Base-by-base conservation (phyloP, 371 early-diverging fungal genomes). In the Chytridiales sp. region DNA sequence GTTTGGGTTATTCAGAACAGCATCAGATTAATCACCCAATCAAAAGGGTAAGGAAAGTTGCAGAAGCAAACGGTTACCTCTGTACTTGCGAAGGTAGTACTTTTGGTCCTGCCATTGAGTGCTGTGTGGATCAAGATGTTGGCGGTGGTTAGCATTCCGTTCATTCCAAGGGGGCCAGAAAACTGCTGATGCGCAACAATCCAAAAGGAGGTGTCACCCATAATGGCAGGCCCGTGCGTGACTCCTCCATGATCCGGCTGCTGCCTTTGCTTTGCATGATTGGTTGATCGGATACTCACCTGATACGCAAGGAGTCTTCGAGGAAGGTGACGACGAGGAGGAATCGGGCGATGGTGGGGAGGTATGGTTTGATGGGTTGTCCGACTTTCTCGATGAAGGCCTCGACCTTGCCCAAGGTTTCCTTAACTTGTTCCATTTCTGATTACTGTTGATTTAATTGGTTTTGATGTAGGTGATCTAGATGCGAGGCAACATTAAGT, bases 261-360 rank as follows among this genome's bases (percentile, higher is more conserved):
- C 38, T 8, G 38, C 17, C 11, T 38, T 17, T 38, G 38, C 38
- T 17, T 9, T 38, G 38, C 11, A 30, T 30, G 21, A 36, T 4
- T 32, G 19, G 27, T n/a, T n/a, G n/a, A n/a, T n/a, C n/a, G n/a
- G 39, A 17, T 6, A 59, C 62, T 15, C 52, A 77, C 47, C 82
- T 62, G 56, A 96, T 92, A 46, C 97, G 85, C 34, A 95, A 66
- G 3, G 95, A 84, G 74, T 96, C 97, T 73, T 96, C 97, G 51
- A 93, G 72, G 79, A 95, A 97, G 26, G 97, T 97, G 43, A 91
- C 94, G 32, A 97, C 92, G 29, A 97, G 85, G 22, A 97, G 81
- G 67, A 93, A 88, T 13, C 96, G 88, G 26, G 91, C 93, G 47
- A 95, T 85, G 61, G 77, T 83, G 3, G 96, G 94, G 50, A 95